Base-by-base conservation (phyloP, 2,329 filamentous ascomycete genomes). In the Fusarium sambucinum region DNA sequence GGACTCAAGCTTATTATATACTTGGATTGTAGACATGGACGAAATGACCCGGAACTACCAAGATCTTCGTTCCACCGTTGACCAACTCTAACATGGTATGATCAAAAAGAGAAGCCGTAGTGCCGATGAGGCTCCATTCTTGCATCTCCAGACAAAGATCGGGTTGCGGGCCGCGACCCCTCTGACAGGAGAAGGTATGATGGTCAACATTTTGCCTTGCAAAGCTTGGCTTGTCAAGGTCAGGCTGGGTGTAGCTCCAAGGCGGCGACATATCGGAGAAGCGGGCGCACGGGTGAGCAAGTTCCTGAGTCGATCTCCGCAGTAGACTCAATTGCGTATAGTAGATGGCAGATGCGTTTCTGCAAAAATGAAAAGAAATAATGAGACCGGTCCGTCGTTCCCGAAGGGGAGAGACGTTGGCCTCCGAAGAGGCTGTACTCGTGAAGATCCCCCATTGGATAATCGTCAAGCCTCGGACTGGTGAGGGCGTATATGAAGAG, bases 101-200 rank as follows among this genome's bases (percentile, higher is more conserved):
- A 51, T 64, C 55, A 37, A 52, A 23, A 54, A 25, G 23, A 40
- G 50, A 59, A 64, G 63, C 67, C 67, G 58, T 29, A 17, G 50
- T 48, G 38, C 67, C 59, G 47, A 46, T 57, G 44, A 47, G 45
- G 54, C 55, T 55, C 45, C 48, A 56, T 37, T 40, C 41, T 64
- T 50, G 19, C 41, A 47, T 44, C 54, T 45, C 27, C 10, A 60
- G 37, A 45, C 40, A 55, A 33, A 42, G 37, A 27, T n/a, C 63
- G 67, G 67, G 42, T 52, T 30, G 37, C 67, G 67, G 67, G 66
- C 67, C 67, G 67, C 40, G 44, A 21, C 45, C 47, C 67, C 67
- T 63, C 53, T 38, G 29, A 50, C 42, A 55, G 6, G 33, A 19
- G 41, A 57, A 32, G 35, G 25, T 35, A 44, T 41, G 16, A 25